Evolutionary conservation across 2,329 filamentous ascomycete genomes (phyloP).

Genomic region (Cytospora paraplurivora): DNA sequence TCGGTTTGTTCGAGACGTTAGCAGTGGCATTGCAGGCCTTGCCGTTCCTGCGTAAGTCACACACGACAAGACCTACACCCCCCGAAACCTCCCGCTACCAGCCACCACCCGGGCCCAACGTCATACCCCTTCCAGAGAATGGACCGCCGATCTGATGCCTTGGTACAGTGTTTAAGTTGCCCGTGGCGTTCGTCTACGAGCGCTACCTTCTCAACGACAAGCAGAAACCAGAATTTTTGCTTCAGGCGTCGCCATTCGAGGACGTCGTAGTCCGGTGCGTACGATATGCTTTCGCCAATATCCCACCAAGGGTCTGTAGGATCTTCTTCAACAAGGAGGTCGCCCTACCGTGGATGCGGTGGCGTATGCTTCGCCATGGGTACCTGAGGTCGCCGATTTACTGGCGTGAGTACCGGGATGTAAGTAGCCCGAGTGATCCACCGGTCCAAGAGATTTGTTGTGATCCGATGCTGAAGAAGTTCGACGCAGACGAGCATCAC

Average conservation of each 20-base stretch:
- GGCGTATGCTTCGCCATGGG: conserved; percentile 75
- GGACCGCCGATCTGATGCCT: background rate
- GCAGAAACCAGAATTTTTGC: conserved; percentile 63
- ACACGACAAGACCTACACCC: conserved; percentile 3
- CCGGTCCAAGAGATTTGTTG: background rate
- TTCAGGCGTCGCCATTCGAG: conserved; percentile 71
- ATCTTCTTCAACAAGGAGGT: conserved; percentile 79
- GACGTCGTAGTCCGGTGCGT: conserved; percentile 77
- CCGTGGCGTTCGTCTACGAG: conserved; percentile 59
- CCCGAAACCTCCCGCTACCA: background rate
- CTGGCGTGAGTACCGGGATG: conserved; percentile 60
- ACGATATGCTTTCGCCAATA: conserved; percentile 72
- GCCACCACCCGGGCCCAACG: background rate
- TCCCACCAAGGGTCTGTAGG: conserved; percentile 68
- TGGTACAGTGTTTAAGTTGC: conserved; percentile 58
- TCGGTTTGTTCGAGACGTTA: conserved; percentile 62
- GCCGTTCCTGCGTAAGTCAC: conserved; percentile 66
- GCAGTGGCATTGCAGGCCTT: conserved; percentile 62
- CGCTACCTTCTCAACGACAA: conserved; percentile 50
- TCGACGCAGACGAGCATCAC: conserved; percentile 49
- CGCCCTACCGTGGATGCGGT: conserved; percentile 71
- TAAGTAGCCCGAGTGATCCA: conserved; percentile 37
- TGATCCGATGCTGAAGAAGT: background rate
- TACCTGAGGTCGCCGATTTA: conserved; percentile 62
- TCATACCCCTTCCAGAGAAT: conserved; percentile 57